Evolutionary conservation across 805 yeast genomes (phyloP).

Genomic region (Suhomyces emberorum): DNA sequence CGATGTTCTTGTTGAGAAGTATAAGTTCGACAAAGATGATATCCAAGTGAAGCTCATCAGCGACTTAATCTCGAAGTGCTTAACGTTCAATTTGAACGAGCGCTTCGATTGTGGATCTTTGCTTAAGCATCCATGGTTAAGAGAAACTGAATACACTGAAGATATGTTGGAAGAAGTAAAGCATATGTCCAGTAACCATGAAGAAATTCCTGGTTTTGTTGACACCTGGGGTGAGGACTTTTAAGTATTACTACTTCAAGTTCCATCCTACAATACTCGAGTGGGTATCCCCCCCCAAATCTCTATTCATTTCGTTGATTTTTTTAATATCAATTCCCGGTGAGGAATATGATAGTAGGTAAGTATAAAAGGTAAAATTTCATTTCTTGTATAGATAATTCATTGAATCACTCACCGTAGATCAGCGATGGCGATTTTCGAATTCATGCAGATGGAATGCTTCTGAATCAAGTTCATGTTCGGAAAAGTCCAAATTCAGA

Average conservation of each 20-base stretch:
- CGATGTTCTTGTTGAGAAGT: constrained; percentile 48
- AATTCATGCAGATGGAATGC: constrained; percentile 3
- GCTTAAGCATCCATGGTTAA: constrained; percentile 52
- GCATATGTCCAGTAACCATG: constrained; percentile 21
- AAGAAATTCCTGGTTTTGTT: constrained; percentile 31
- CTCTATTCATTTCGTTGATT: too few relatives aligned
- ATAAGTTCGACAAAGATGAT: constrained; percentile 38
- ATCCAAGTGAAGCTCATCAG: constrained; percentile 36
- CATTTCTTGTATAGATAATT: too few relatives aligned
- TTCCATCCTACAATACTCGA: too few relatives aligned
- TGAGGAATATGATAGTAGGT: too few relatives aligned
- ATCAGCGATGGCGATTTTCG: too few relatives aligned
- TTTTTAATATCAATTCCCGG: too few relatives aligned
- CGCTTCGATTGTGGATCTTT: constrained; percentile 56
- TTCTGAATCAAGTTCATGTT: constrained; percentile 10
- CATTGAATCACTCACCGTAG: background rate
- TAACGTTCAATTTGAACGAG: constrained; percentile 45
- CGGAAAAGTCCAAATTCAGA: constrained; percentile 23
- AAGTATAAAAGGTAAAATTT: too few relatives aligned
- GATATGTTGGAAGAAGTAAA: constrained; percentile 14
- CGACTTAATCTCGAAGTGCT: constrained; percentile 49
- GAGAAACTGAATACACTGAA: constrained; percentile 9
- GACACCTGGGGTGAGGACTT: constrained; percentile 16
- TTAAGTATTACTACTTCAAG: background rate
- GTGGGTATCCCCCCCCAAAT: too few relatives aligned